A percentile compares a stretch with the other conserved stretches of the same genome.
Evolutionary conservation across 1,139 yeast genomes (phyloP).

Genomic region (Nematodospora anomalae): DNA sequence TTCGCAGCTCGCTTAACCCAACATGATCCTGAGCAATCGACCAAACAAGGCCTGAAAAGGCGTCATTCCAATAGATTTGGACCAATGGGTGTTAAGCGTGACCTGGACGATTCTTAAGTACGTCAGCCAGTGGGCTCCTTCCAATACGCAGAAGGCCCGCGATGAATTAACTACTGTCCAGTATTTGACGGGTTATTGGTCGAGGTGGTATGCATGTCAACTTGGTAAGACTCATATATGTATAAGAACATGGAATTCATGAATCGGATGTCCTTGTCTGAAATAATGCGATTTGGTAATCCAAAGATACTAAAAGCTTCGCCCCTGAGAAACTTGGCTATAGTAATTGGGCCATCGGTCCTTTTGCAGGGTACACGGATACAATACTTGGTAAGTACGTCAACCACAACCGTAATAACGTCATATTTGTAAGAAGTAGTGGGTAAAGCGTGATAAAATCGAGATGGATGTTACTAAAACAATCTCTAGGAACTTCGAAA

Average conservation of each 20-base stretch:
- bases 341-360: not conserved
- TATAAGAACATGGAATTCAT: not conserved
- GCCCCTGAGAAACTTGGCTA: conserved; percentile 3
- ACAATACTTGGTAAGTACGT: conserved; percentile 1
- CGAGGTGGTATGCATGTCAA: conserved; percentile 4
- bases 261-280: conserved; percentile 1
- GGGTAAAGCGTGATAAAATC: conserved; percentile 3
- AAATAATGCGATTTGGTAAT: conserved; percentile 2
- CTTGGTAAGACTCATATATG: conserved; percentile 2
- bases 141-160: conserved; percentile 2
- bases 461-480: not conserved
- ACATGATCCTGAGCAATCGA: too few relatives aligned
- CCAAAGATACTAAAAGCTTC: conserved; percentile 3
- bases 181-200: conserved; percentile 7
- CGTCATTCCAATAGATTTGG: conserved; percentile 3
- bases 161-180: conserved; percentile 4
- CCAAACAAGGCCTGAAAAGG: conserved; percentile 2
- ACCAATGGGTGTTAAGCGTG: conserved; percentile 5
- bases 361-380: not conserved
- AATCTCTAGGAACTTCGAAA: conserved; percentile 1
- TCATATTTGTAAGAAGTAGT: conserved; percentile 2
- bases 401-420: conserved; percentile 1
- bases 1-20: too few relatives aligned
- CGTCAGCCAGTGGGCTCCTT: conserved; percentile 4
- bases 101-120: conserved; percentile 4